Conservation (phyloP, 768 basidiomycete species). For the Rhizopogon rudus region DNA sequence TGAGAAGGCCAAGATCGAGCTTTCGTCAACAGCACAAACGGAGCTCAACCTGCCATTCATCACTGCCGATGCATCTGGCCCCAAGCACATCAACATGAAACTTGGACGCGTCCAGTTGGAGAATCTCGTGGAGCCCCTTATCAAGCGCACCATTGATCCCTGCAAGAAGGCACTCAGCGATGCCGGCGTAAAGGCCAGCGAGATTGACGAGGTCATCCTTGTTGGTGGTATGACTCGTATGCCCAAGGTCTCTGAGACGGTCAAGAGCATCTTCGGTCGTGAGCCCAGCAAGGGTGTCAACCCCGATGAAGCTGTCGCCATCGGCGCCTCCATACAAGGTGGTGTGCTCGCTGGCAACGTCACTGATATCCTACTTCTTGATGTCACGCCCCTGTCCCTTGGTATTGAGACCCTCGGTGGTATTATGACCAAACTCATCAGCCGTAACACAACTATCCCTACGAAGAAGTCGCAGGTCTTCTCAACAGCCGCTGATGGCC, state of each 20-base stretch:
- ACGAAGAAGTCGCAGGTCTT: constrained; percentile 99
- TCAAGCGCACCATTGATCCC: constrained; percentile 88
- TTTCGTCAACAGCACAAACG: constrained; percentile 92
- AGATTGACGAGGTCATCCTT: constrained; percentile 94
- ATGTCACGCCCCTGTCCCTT: constrained; percentile 95
- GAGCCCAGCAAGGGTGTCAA: constrained; percentile 99
- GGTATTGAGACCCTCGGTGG: constrained; percentile 97
- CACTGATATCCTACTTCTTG: constrained; percentile 90
- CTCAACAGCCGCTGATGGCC: constrained; percentile 98
- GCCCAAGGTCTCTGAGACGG: constrained; percentile 92
- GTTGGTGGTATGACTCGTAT: constrained; percentile 99
- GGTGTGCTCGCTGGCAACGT: constrained; percentile 97
- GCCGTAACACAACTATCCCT: constrained; percentile 97
- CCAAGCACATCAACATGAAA: constrained; percentile 95
- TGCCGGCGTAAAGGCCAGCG: constrained; percentile 88
- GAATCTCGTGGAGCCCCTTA: constrained; percentile 71
- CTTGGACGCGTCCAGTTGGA: constrained; percentile 90
- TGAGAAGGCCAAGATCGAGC: constrained; percentile 98
- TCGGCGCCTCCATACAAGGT: constrained; percentile 97
- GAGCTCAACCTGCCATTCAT: constrained; percentile 99
- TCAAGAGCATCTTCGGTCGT: constrained; percentile 82
- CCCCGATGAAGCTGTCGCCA: constrained; percentile 98
- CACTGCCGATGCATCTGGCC: constrained; percentile 90
- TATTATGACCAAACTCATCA: constrained; percentile 99
- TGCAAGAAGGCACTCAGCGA: constrained; percentile 97